These are phyloP conservation scores for Mycena chlorophos DNA, from an alignment of 768 basidiomycete genomes.

Conservation along the genomic window DNA sequence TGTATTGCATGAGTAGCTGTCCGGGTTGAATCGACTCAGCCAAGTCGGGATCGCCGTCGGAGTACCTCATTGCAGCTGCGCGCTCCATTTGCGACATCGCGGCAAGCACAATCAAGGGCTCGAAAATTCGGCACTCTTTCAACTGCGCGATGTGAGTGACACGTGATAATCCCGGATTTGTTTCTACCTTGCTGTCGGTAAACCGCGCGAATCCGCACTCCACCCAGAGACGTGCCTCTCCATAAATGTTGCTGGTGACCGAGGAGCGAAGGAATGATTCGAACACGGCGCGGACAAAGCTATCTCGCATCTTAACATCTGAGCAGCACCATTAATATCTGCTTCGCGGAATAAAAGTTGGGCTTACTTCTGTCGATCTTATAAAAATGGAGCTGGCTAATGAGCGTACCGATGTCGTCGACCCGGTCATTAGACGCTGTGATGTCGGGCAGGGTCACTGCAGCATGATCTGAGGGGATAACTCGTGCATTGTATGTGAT, in stretches of 20 bases:
- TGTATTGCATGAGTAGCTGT: neutral
- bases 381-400: no score
- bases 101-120: neutral
- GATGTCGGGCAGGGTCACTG: no score
- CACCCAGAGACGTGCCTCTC: neutral
- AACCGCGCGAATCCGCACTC: neutral
- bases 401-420: no score
- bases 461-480: neutral
- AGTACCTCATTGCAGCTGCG: neutral
- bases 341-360: no score
- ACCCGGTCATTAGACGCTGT: no score
- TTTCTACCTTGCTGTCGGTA: neutral
- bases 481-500: neutral
- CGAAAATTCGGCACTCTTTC: neutral
- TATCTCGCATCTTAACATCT: no score
- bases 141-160: no score
- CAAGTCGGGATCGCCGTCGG: neutral
- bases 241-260: neutral
- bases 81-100: neutral
- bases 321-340: no score
- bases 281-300: neutral
- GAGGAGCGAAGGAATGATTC: neutral
- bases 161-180: no score
- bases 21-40: neutral
- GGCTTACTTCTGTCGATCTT: no score